Conservation (phyloP, 2,329 filamentous ascomycete genomes). For the Graphilbum ipis-grandicollis region DNA sequence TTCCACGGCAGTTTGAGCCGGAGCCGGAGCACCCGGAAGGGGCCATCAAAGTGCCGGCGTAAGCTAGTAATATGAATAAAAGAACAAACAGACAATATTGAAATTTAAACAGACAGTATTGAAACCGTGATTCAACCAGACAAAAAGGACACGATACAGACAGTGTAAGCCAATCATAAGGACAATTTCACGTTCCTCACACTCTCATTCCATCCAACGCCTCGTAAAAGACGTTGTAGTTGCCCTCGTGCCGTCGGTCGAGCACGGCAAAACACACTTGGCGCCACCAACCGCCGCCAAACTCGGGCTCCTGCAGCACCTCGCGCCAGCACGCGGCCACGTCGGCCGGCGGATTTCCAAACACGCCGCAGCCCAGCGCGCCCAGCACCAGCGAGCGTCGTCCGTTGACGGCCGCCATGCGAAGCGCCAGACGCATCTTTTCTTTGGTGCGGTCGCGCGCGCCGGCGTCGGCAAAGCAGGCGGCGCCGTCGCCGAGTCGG, state of each 20-base stretch:
- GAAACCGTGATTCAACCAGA: too few relatives aligned
- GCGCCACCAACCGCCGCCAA: constrained; percentile 44
- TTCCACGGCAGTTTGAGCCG: constrained; percentile 37
- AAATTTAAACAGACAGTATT: too few relatives aligned
- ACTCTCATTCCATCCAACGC: constrained; percentile 18
- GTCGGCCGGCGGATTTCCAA: constrained; percentile 41
- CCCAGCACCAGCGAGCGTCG: constrained; percentile 47
- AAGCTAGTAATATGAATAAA: too few relatives aligned
- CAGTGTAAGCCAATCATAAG: too few relatives aligned
- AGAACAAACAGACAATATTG: too few relatives aligned
- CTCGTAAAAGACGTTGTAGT: constrained; percentile 31
- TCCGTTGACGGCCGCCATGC: constrained; percentile 37
- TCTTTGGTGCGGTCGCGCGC: constrained; percentile 38
- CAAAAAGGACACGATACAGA: too few relatives aligned
- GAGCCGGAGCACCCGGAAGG: constrained; percentile 21
- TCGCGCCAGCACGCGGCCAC: constrained; percentile 46
- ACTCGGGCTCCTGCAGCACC: constrained; percentile 43
- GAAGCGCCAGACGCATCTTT: constrained; percentile 44
- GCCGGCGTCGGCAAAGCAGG: constrained; percentile 18
- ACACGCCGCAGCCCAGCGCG: constrained; percentile 52
- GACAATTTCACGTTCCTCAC: constrained; percentile 2
- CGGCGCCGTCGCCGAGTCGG: constrained; percentile 3
- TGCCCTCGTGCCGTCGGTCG: constrained; percentile 25
- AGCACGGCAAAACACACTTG: constrained; percentile 47
- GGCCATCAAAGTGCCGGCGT: constrained; percentile 23